Conservation (phyloP, 352 stramenopile species). For the Phytophthora sansomeana region DNA sequence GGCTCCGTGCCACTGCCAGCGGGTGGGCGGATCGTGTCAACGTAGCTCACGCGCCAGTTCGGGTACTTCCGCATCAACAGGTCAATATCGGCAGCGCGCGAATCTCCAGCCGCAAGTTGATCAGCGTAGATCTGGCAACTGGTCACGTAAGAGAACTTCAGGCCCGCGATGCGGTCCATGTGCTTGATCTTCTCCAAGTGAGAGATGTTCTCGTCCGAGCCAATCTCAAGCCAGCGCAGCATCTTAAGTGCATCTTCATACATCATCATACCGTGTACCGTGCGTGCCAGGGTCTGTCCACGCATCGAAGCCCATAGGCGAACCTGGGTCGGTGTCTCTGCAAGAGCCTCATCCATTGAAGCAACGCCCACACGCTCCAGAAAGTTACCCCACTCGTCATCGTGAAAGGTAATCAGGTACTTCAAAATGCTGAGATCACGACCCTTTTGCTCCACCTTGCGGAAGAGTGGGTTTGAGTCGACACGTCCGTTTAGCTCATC, state of each 20-base stretch:
- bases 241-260: slow-evolving; percentile 92
- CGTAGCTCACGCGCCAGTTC: slow-evolving; percentile 92
- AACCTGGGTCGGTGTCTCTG: slow-evolving; percentile 85
- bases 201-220: slow-evolving; percentile 82
- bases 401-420: slow-evolving; percentile 90
- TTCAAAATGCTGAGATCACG: slow-evolving; percentile 90
- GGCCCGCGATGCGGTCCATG: slow-evolving; percentile 86
- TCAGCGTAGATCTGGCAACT: slow-evolving; percentile 92
- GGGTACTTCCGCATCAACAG: slow-evolving; percentile 97
- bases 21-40: slow-evolving; percentile 85
- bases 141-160: slow-evolving; percentile 92
- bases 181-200: slow-evolving; percentile 92
- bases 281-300: slow-evolving; percentile 85
- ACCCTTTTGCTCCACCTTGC: slow-evolving; percentile 85
- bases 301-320: slow-evolving; percentile 89
- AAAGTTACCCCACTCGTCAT: slow-evolving; percentile 90
- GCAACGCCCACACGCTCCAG: slow-evolving; percentile 81
- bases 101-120: slow-evolving; percentile 74
- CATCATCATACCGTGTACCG: slow-evolving; percentile 92
- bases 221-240: slow-evolving; percentile 90
- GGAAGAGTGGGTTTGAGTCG: slow-evolving; percentile 85
- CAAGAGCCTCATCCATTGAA: slow-evolving; percentile 81
- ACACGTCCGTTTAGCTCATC: slow-evolving; percentile 87
- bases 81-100: slow-evolving; percentile 95
- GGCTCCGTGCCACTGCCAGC: slow-evolving; percentile 67